Evolutionary conservation across 2,329 filamentous ascomycete species (phyloP).

Genomic region (Bipolaris sorokiniana): DNA sequence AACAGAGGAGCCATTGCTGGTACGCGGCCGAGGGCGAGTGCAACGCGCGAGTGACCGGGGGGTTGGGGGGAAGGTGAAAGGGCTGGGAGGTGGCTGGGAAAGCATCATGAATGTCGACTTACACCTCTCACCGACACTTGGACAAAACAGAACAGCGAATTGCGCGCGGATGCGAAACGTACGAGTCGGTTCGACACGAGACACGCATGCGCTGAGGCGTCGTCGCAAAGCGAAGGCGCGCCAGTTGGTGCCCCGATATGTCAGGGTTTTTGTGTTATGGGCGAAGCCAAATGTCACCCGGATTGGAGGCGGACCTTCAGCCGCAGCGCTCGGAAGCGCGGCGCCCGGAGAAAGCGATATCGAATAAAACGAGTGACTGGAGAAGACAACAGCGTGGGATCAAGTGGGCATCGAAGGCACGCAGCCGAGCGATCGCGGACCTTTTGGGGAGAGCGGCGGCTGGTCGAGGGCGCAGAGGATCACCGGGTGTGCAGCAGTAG

Average conservation of each 20-base stretch:
- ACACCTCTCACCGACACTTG: slow-evolving; percentile 26
- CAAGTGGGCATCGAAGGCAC: slow-evolving; percentile 14
- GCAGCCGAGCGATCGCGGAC: slow-evolving; percentile 10
- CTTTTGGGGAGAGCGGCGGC: background rate
- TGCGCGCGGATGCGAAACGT: slow-evolving; percentile 6
- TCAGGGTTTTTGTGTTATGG: slow-evolving; percentile 17
- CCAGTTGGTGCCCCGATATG: slow-evolving; percentile 16
- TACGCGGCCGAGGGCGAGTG: slow-evolving; percentile 16
- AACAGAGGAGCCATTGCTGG: slow-evolving; percentile 34
- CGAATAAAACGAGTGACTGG: slow-evolving; percentile 15
- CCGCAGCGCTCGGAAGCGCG: slow-evolving; percentile 25
- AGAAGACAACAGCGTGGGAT: slow-evolving; percentile 11
- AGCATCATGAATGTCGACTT: slow-evolving; percentile 13
- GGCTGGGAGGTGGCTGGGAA: slow-evolving; percentile 32
- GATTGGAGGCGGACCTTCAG: slow-evolving; percentile 20
- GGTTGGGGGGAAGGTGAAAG: slow-evolving; percentile 17
- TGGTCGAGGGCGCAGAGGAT: slow-evolving; percentile 7
- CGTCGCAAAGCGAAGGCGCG: slow-evolving; percentile 25
- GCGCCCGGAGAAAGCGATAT: slow-evolving; percentile 15
- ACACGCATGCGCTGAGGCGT: slow-evolving; percentile 12
- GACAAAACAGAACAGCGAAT: slow-evolving; percentile 7
- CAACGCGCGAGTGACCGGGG: slow-evolving; percentile 7
- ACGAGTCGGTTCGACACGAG: slow-evolving; percentile 1
- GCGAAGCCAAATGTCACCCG: slow-evolving; percentile 24
- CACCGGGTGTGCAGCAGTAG: background rate